Percentiles rank a stretch among this genome's conserved stretches.
phyloP scores from a whole-genome alignment of 345 rosid species.

The Syzygium grande region DNA sequence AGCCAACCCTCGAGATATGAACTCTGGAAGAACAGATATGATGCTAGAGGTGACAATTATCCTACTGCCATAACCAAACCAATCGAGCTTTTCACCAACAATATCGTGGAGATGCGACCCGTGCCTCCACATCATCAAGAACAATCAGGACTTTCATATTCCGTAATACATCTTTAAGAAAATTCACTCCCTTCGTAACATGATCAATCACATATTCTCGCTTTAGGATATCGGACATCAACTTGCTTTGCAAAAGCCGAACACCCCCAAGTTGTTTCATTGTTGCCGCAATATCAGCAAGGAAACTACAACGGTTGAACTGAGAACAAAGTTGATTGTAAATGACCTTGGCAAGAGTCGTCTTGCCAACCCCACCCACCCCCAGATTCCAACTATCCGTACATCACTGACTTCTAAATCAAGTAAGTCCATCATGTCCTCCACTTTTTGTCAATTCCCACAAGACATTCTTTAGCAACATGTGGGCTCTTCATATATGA shows the following conservation, averaged over 20 bases:
- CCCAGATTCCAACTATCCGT: neutral
- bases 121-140: neutral
- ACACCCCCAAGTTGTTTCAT: neutral
- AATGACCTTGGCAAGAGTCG: neutral
- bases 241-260: neutral
- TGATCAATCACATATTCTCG: neutral
- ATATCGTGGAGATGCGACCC: accelerated
- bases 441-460: too few species aligned
- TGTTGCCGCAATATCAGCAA: neutral
- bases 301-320: neutral
- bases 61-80: neutral
- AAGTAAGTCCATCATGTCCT: neutral
- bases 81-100: neutral
- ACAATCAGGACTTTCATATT: neutral
- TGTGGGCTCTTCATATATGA: too few species aligned
- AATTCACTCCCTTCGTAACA: neutral
- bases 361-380: neutral
- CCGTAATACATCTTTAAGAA: neutral
- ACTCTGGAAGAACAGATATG: neutral
- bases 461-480: too few species aligned
- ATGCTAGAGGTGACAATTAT: neutral
- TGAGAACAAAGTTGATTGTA: neutral
- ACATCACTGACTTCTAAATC: neutral
- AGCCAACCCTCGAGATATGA: neutral
- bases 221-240: neutral